A percentile compares a stretch with the other conserved stretches of the same genome.
phyloP scores from a whole-genome alignment of 2,329 filamentous ascomycete species.

The Cladophialophora immunda region DNA sequence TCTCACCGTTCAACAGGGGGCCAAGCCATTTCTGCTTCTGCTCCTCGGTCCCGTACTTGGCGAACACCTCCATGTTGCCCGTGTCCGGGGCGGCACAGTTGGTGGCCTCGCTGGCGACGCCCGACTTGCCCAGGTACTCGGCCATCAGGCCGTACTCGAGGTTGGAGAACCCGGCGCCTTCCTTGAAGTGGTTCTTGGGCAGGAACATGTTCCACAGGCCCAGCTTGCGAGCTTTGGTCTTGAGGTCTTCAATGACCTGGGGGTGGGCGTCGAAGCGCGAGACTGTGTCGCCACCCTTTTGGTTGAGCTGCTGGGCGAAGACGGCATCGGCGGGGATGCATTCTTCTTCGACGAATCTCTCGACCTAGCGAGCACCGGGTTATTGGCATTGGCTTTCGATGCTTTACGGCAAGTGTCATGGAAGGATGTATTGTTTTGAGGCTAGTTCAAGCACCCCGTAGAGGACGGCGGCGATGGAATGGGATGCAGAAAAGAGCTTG shows the following conservation, averaged over 20 bases:
- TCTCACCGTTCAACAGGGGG: slow-evolving; percentile 83
- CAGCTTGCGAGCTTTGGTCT: slow-evolving; percentile 79
- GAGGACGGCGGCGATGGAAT: neutral
- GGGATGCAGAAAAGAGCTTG: neutral
- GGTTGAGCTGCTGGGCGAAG: slow-evolving; percentile 74
- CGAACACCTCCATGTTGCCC: slow-evolving; percentile 94
- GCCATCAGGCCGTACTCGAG: slow-evolving; percentile 98
- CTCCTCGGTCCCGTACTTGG: slow-evolving; percentile 82
- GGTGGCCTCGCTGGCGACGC: slow-evolving; percentile 82
- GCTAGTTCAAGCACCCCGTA: neutral
- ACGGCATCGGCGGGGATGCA: slow-evolving; percentile 87
- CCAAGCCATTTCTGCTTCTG: slow-evolving; percentile 80
- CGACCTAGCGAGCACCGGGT: slow-evolving; percentile 64
- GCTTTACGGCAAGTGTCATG: neutral
- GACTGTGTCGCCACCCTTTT: slow-evolving; percentile 62
- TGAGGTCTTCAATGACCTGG: slow-evolving; percentile 84
- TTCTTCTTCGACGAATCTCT: slow-evolving; percentile 97
- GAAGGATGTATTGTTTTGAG: neutral
- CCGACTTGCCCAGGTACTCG: slow-evolving; percentile 89
- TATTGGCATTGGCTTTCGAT: slow-evolving; percentile 5
- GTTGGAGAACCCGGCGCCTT: slow-evolving; percentile 86
- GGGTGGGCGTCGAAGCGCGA: slow-evolving; percentile 84
- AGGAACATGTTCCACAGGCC: slow-evolving; percentile 99
- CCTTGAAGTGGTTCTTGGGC: slow-evolving; percentile 91
- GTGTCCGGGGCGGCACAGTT: slow-evolving; percentile 93